Evolutionary conservation across 805 yeast species (phyloP), one percentile per base, ranked within the genome.

Genomic region (Cyberlindnera saturnus): DNA sequence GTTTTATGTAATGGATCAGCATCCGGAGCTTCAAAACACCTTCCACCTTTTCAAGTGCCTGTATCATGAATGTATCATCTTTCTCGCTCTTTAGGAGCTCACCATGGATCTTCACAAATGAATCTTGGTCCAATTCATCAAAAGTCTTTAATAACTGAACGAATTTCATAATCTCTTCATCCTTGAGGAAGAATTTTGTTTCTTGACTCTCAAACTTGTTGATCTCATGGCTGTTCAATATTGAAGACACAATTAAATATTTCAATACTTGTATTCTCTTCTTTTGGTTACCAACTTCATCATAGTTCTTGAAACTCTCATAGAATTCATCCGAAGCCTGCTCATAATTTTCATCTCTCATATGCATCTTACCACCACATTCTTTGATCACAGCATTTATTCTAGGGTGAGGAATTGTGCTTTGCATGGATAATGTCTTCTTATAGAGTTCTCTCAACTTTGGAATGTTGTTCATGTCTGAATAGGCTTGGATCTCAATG

Each of bases 311-410:
- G 57, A 79, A 79, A 28, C 79, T 66, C 48, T 74, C 80, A 50
- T 74, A 75, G 43, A 79, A 74, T 43, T 66, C 72, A 43, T 71
- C 70, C 9, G 80, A 66, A 0, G 86, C 88, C 39, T 60, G 61
- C 30, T 73, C 77, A 67, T 74, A 86, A 47, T 79, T 75, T 13
- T 73, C 74, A 39, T 75, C 73, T 46, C 74, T 68, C 71, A 85
- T 79, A 39, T 75, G 73, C 49, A 86, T 70, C 41, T 78, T 73
- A 3, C 89, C 95, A 0, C 88, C 86, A 50, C 87, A 81, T 58
- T 86, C 91, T 47, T 78, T 73, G 20, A 86, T 74, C n/a, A 82
- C 74, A 1, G 91, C 96, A 60, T 80, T 67, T 23, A 83, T 79
- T 38, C 74, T 68, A 1, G 95, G 89, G 55, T 87, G 95, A 1